Base-by-base conservation (phyloP, 192 early-diverging fungal genomes). In the Backusella psychrophila region DNA sequence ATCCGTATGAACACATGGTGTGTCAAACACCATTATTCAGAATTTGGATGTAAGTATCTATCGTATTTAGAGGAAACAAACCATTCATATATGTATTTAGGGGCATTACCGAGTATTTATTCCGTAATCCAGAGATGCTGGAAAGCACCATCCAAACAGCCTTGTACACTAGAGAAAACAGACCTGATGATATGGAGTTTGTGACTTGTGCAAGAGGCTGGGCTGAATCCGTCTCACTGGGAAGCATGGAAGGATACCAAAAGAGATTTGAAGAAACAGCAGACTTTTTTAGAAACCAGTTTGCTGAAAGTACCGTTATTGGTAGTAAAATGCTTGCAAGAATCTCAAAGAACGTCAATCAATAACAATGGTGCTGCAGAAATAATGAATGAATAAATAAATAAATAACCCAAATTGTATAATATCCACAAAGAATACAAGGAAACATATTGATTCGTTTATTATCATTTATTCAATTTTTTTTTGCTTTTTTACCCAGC, bases 21-120 rank as follows among this genome's bases (percentile, higher is more conserved):
- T 98, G 96, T 75, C 95, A 98, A 84, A 99, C 97, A 1, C 97
- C 97, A 12, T 88, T 96, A 17, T 99, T 99, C 81, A 86, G 95
- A 17, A 89, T 98, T 79, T 94, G 96, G 91, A 88, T 96, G 84
- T 90, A 89, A 83, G 70, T 80, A 31, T 33, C 33, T 33, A 3
- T 33, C 33, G 33, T 33, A 33, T 33, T 33, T 33, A 2, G 33
- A 3, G 33, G 33, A 33, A 33, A 33, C 33, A 33, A 33, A 33
- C 3, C 3, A 59, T 5, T 7, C 17, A 38, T 69, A 52, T 7
- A n/a, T 35, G 39, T n/a, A 14, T 69, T 5, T 72, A 91, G 90
- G 74, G 98, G 98, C 39, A 96, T 97, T 53, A 92, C 95, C 11
- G 97, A 99, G 80, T 97, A 97, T 69, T 78, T 97, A 35, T 99